Evolutionary conservation across 306 rosid genomes (phyloP), one percentile per base, ranked within the genome.

Genomic region (Dicorynia guianensis): DNA sequence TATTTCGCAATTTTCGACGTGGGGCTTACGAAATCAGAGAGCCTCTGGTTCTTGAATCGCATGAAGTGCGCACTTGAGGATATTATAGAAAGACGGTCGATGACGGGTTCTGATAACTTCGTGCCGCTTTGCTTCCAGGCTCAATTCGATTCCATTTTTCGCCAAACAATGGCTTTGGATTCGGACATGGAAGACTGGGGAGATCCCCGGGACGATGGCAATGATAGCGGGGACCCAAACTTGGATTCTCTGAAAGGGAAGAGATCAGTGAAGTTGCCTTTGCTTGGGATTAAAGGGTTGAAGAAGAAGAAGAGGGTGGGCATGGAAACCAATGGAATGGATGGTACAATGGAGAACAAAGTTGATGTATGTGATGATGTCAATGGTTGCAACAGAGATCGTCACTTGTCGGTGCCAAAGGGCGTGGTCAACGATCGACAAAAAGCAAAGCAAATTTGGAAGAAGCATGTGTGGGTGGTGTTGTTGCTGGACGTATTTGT

Each of bases 401-500:
- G 81, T 40, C 19, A 75, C 11, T n/a, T 82, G 70, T 35, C 81
- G 38, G 50, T n/a, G 12, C 76, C 66, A 40, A 89, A 87, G 85
- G 74, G 64, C 48, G 36, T n/a, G 57, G 36, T 63, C 33, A 70
- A 25, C 44, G 93, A 90, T 55, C 85, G 90, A 46, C 97, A 90
- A 57, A 90, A 87, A 75, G 92, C 92, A 0, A 90, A 90, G 81
- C 97, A 87, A 52, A 83, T 90, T 15, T 95, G 99, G 99, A 88
- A 84, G 82, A 95, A 86, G 53, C 99, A 95, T 63, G 96, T 95
- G 33, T 90, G 98, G 97, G 91, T 92, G 64, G 92, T 95, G 47
- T 68, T 92, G 84, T 38, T 86, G 71, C 80, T 95, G 14, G 99
- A 95, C 56, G 55, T 92, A 84, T 86, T 87, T 30, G 96, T 92